A percentile compares a stretch with the other conserved stretches of the same genome.
Conservation (phyloP, 2,329 filamentous ascomycete genomes). For the Claviceps quebecensis region DNA sequence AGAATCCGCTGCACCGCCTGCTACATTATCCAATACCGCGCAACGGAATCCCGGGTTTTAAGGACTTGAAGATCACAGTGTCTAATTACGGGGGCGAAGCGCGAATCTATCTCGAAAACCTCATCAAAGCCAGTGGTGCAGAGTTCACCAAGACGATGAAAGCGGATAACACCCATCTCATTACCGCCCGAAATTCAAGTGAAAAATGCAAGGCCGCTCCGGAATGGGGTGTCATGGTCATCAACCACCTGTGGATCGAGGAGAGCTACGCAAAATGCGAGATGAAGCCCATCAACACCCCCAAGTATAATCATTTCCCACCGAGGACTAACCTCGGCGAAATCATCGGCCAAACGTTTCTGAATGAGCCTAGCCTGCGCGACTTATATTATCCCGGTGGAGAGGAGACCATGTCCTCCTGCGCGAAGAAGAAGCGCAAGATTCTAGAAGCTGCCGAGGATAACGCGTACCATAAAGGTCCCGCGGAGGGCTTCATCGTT, state of each 20-base stretch:
- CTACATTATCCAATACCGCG: constrained; percentile 81
- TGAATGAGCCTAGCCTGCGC: constrained; percentile 49
- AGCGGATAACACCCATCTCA: constrained; percentile 86
- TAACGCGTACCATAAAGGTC: constrained; percentile 32
- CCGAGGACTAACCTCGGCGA: constrained; percentile 82
- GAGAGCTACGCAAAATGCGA: constrained; percentile 90
- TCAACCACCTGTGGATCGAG: constrained; percentile 96
- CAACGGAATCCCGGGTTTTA: constrained; percentile 65
- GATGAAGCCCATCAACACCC: constrained; percentile 55
- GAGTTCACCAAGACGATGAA: constrained; percentile 92
- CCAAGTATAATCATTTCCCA: constrained; percentile 77
- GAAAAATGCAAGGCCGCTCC: constrained; percentile 87
- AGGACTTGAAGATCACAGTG: constrained; percentile 64
- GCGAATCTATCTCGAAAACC: constrained; percentile 81
- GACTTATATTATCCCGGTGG: constrained; percentile 57
- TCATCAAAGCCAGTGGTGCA: constrained; percentile 71
- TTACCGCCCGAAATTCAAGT: constrained; percentile 77
- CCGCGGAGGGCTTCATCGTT: constrained; percentile 33
- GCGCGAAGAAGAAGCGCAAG: constrained; percentile 34
- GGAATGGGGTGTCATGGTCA: constrained; percentile 80
- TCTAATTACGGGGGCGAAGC: constrained; percentile 97
- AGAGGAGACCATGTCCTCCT: constrained; percentile 27
- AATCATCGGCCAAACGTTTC: constrained; percentile 75
- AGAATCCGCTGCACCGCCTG: constrained; percentile 65
- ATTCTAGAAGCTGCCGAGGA: constrained; percentile 36